A percentile compares a stretch with the other conserved stretches of the same genome.
Evolutionary conservation across 2,329 filamentous ascomycete species (phyloP).

Genomic region (Claviceps sp.): DNA sequence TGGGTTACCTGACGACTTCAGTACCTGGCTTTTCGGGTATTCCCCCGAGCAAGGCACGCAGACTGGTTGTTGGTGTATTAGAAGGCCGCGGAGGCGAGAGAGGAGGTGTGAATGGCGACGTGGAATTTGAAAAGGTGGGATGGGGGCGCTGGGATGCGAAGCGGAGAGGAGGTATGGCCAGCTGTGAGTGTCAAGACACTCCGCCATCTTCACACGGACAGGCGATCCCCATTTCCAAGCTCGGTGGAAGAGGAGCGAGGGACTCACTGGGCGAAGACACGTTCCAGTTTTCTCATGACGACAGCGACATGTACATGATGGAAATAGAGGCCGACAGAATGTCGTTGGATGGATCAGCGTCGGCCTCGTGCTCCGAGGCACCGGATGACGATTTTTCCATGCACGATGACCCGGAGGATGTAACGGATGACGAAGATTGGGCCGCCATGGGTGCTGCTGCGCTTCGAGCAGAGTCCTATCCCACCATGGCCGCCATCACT

Average conservation of each 20-base stretch:
- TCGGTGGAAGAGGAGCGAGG: constrained; percentile 29
- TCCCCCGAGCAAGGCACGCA: constrained; percentile 75
- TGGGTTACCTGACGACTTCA: constrained; percentile 83
- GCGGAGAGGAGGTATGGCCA: constrained; percentile 52
- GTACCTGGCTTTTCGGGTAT: constrained; percentile 88
- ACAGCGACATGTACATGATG: constrained; percentile 51
- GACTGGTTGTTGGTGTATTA: constrained; percentile 81
- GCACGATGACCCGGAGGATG: constrained; percentile 68
- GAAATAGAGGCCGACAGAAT: constrained; percentile 90
- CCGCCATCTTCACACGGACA: constrained; percentile 29
- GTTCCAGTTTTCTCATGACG: constrained; percentile 62
- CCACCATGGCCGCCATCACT: constrained; percentile 41
- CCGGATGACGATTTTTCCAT: constrained; percentile 50
- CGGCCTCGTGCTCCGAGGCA: constrained; percentile 65
- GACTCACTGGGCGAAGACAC: constrained; percentile 57
- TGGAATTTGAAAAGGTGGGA: constrained; percentile 87
- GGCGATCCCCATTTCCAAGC: constrained; percentile 44
- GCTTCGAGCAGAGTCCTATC: constrained; percentile 55
- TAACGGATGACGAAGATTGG: constrained; percentile 96
- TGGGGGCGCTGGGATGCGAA: constrained; percentile 94
- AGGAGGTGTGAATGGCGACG: constrained; percentile 52
- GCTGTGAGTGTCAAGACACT: constrained; percentile 30
- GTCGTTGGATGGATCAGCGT: constrained; percentile 62
- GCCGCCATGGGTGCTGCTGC: constrained; percentile 76
- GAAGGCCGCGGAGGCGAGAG: constrained; percentile 61